Percentiles rank a stretch among this genome's conserved stretches.
Conservation (phyloP, 2,329 filamentous ascomycete genomes). For the Cladosporium halotolerans region DNA sequence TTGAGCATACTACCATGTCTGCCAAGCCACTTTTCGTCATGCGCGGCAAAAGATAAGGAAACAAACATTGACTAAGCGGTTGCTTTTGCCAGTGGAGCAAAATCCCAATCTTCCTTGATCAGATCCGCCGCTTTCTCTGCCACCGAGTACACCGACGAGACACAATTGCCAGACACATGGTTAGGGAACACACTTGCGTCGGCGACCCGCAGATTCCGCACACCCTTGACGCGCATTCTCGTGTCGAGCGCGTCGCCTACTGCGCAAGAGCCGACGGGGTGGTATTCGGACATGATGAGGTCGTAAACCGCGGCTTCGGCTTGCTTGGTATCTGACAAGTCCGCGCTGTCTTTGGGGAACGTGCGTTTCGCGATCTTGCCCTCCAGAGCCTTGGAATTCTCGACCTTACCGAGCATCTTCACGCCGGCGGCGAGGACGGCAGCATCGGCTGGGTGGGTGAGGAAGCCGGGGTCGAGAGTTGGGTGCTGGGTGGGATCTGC, state of each 20-base stretch:
- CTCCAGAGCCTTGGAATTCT: conserved; percentile 36
- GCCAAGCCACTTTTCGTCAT: neutral
- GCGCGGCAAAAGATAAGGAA: too few species aligned
- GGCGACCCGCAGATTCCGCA: conserved; percentile 52
- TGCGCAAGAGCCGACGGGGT: conserved; percentile 33
- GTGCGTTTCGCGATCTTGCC: conserved; percentile 34
- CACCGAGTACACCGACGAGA: conserved; percentile 49
- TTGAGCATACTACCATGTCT: neutral
- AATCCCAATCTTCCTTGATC: conserved; percentile 36
- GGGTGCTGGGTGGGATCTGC: conserved; percentile 26
- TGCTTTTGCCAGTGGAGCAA: neutral
- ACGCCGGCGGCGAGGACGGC: conserved; percentile 29
- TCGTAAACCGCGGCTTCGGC: conserved; percentile 22
- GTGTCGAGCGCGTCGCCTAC: conserved; percentile 48
- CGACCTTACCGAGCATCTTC: conserved; percentile 38
- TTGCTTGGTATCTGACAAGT: conserved; percentile 22
- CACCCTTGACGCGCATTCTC: conserved; percentile 52
- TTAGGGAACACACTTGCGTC: conserved; percentile 55
- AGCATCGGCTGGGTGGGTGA: conserved; percentile 28
- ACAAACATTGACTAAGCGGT: too few species aligned
- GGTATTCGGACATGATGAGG: conserved; percentile 30
- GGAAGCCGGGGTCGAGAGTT: conserved; percentile 31
- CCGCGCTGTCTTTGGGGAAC: conserved; percentile 24
- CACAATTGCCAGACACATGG: conserved; percentile 50
- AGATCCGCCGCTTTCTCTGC: conserved; percentile 57